Conservation (phyloP, 164 flowering plant genomes). For the Nymphaea thermarum region DNA sequence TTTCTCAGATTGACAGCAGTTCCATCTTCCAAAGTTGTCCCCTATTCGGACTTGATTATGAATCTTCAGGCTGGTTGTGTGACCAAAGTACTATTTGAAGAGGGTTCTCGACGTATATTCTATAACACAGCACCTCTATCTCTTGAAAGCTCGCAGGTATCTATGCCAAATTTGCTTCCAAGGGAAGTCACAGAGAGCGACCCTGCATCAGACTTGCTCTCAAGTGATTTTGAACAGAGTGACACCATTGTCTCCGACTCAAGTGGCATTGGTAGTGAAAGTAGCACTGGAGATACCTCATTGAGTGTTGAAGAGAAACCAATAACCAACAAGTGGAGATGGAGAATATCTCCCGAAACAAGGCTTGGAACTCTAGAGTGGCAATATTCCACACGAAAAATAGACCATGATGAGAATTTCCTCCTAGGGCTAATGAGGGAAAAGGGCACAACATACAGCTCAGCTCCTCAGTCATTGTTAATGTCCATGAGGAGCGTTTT, state of each 20-base stretch:
- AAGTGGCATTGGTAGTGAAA: not conserved
- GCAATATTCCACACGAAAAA: conserved; percentile 82
- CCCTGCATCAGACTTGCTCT: no score
- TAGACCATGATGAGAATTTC: conserved; percentile 82
- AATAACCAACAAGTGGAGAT: not conserved
- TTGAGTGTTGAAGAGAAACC: not conserved
- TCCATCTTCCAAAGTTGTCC: conserved; percentile 58
- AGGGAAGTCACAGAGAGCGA: not conserved
- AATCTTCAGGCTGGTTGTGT: conserved; percentile 61
- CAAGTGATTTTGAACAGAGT: no score
- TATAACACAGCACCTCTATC: conserved; percentile 25
- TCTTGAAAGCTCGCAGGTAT: conserved; percentile 10
- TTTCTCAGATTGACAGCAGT: conserved; percentile 52
- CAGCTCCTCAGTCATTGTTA: conserved; percentile 74
- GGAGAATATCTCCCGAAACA: not conserved
- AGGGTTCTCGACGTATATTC: conserved; percentile 81
- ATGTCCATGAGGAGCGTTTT: conserved; percentile 49
- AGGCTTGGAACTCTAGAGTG: conserved; percentile 30
- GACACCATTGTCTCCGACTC: not conserved
- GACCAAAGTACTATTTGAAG: conserved; percentile 63
- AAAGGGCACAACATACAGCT: conserved; percentile 61
- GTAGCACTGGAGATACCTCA: not conserved
- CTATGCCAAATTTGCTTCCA: conserved; percentile 11
- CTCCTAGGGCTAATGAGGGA: conserved; percentile 86
- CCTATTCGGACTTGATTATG: conserved; percentile 72